Evolutionary conservation across 176 grass and related monocot species (phyloP), one percentile per base, ranked within the genome.

Genomic region (Microstegium vimineum): DNA sequence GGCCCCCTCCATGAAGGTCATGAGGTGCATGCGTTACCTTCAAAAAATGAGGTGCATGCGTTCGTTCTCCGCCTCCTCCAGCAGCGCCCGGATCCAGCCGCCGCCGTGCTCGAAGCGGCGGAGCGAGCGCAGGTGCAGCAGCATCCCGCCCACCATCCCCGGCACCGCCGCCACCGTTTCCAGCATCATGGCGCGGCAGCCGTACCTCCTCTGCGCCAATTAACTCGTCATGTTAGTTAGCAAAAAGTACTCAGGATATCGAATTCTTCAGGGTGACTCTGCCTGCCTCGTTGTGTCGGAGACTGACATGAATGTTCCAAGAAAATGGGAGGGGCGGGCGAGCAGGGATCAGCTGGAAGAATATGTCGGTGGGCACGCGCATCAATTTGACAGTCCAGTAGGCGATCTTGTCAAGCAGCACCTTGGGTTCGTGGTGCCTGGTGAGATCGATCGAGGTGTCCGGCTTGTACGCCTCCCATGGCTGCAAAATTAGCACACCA

Each of bases 1-100:
- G 16, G 87, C 79, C 69, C 92, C 90, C 87, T 95, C 93, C 93
- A 95, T 92, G 87, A 95, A 95, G 65, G 87, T 95, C 90, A 95
- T 92, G 17, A 95, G 85, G 79, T 95, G 93, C 90, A 92, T 95
- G 27, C 87, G 85, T 70, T 92, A n/a, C n/a, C n/a, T n/a, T n/a
- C n/a, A n/a, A n/a, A n/a, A n/a, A n/a, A 95, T 92, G 17, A 95
- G 85, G 79, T 95, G 93, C 90, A 92, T 95, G 27, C 87, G 85
- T 70, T 92, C 93, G 78, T 95, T 95, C 87, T 95, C 93, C 0
- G 93, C 93, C 80, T 95, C 93, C 76, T 92, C 93, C 40, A 95
- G 34, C 46, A 95, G 90, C 43, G 40, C 85, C 0, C 82, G 81
- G 90, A 95, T 90, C 93, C 93, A 95, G 1, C 93, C 90, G 54